Conservation (phyloP, 140 eudicot genomes). For the Flaveria floridana region DNA sequence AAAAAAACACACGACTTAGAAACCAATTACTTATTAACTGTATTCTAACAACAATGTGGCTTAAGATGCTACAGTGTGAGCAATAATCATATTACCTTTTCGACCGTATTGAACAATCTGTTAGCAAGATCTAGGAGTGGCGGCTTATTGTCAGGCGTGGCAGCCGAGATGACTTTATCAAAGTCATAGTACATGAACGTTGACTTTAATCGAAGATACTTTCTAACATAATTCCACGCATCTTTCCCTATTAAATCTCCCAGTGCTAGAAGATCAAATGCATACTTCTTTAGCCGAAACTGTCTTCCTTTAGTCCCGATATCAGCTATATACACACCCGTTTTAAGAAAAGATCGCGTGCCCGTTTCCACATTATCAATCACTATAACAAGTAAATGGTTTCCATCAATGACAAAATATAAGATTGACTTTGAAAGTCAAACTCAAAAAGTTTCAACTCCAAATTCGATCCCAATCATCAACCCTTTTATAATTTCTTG, state of each 20-base stretch:
- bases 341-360: conserved; percentile 74
- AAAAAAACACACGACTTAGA: background rate
- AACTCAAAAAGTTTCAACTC: background rate
- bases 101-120: conserved; percentile 66
- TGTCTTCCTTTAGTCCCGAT: conserved; percentile 65
- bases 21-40: background rate
- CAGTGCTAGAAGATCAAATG: conserved; percentile 79
- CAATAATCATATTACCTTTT: conserved; percentile 47
- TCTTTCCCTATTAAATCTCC: conserved; percentile 79
- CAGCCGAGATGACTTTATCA: conserved; percentile 74
- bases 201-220: conserved; percentile 63
- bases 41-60: background rate
- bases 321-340: conserved; percentile 68
- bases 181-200: conserved; percentile 86
- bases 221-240: conserved; percentile 62
- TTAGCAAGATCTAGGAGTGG: conserved; percentile 79
- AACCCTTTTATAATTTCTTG: background rate
- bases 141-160: conserved; percentile 57
- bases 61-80: background rate
- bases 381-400: conserved; percentile 33
- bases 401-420: background rate
- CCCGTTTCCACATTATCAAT: conserved; percentile 73
- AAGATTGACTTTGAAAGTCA: conserved; percentile 1
- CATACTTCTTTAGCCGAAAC: conserved; percentile 55
- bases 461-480: background rate